A percentile compares a stretch with the other conserved stretches of the same genome.
Conservation (phyloP, 495 filamentous ascomycete species). For the Penicillium ucsense region DNA sequence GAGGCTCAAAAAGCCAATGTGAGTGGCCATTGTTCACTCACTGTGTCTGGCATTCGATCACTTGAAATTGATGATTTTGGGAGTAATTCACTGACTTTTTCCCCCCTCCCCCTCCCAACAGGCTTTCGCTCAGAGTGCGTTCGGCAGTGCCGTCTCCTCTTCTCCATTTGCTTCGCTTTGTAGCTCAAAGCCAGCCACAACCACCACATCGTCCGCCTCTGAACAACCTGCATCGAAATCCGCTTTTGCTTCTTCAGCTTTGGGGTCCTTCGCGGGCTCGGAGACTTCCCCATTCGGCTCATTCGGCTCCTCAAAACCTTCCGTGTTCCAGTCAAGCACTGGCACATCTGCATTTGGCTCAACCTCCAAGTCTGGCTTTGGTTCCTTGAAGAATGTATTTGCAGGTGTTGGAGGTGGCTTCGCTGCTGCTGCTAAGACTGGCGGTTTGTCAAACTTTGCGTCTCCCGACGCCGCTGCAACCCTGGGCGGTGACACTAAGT, state of each 20-base stretch:
- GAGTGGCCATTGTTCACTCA: not conserved
- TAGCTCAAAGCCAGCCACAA: slow-evolving; percentile 10
- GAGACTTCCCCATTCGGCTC: slow-evolving; percentile 49
- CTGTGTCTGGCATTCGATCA: no score
- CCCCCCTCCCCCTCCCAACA: not conserved
- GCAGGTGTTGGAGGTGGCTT: slow-evolving; percentile 48
- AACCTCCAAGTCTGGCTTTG: slow-evolving; percentile 22
- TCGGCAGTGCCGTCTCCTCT: slow-evolving; percentile 40
- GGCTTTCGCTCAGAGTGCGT: slow-evolving; percentile 39
- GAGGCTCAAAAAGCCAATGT: slow-evolving; percentile 10
- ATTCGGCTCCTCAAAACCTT: slow-evolving; percentile 31
- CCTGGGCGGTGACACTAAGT: slow-evolving; percentile 44
- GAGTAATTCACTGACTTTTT: no score
- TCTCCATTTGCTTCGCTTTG: slow-evolving; percentile 42
- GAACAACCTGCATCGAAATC: slow-evolving; percentile 29
- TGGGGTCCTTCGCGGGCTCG: slow-evolving; percentile 43
- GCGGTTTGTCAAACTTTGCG: slow-evolving; percentile 60
- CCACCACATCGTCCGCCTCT: not conserved
- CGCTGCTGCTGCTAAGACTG: slow-evolving; percentile 34
- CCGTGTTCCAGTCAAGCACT: slow-evolving; percentile 26
- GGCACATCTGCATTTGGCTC: slow-evolving; percentile 5
- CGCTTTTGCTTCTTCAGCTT: slow-evolving; percentile 43
- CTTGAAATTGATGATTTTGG: no score
- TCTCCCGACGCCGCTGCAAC: slow-evolving; percentile 46
- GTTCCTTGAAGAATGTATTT: slow-evolving; percentile 31